phyloP scores from a whole-genome alignment of 1,284 basidiomycete genomes.

The Takashimella tepidaria region DNA sequence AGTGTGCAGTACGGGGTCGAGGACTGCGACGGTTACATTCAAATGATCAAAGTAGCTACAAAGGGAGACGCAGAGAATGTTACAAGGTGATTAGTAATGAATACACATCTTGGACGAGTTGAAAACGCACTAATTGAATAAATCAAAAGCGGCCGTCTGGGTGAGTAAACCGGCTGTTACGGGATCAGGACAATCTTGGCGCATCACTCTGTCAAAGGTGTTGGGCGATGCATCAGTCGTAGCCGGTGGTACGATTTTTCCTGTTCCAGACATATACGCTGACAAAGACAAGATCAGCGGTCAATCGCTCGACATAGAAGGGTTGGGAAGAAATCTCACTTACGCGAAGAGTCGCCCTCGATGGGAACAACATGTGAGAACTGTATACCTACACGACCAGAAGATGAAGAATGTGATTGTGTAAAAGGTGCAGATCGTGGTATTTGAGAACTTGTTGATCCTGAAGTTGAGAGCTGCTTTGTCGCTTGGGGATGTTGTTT shows the following conservation, averaged over 20 bases:
- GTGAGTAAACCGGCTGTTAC: conserved; percentile 32
- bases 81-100: background rate
- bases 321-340: too few species aligned
- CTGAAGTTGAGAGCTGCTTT: background rate
- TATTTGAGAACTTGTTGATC: background rate
- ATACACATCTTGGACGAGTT: too few species aligned
- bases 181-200: conserved; percentile 27
- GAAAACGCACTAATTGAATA: conserved; percentile 37
- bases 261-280: background rate
- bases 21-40: conserved; percentile 34
- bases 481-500: background rate
- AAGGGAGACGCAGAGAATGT: background rate
- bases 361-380: conserved; percentile 29
- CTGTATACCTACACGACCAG: conserved; percentile 11
- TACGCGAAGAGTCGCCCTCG: conserved; percentile 26
- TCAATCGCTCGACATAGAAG: too few species aligned
- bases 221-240: background rate
- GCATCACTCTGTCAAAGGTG: conserved; percentile 7
- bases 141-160: conserved; percentile 28
- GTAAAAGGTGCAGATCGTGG: background rate
- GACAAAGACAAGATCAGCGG: too few species aligned
- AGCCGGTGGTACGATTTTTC: background rate
- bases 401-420: background rate
- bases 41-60: conserved; percentile 33
- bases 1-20: conserved; percentile 45